Evolutionary conservation across 345 rosid species (phyloP).

Genomic region (Gossypium anomalum): DNA sequence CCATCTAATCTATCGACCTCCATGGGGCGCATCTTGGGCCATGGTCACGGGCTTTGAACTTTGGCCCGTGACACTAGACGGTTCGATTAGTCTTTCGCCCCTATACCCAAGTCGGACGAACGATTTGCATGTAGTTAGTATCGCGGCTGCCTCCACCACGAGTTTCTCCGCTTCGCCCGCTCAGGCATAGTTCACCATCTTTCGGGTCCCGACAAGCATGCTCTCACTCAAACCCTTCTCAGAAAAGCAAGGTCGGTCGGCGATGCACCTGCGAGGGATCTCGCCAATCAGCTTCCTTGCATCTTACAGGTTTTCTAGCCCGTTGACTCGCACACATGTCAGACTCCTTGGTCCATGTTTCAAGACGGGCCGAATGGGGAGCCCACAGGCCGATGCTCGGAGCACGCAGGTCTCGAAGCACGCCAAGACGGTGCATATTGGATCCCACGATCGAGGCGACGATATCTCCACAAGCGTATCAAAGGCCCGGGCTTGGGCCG

Average conservation of each 20-base stretch:
- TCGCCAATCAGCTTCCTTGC: background rate
- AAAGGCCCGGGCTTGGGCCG: background rate
- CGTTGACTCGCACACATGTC: slow-evolving; percentile 46
- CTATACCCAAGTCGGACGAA: slow-evolving; percentile 37
- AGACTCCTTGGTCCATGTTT: slow-evolving; percentile 63
- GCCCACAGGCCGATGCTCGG: background rate
- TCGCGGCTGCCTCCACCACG: slow-evolving; percentile 25
- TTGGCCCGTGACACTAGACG: too few relatives aligned
- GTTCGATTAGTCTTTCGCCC: slow-evolving; percentile 45
- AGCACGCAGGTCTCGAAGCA: background rate
- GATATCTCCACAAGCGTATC: background rate
- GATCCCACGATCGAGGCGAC: background rate
- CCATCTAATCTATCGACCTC: too few relatives aligned
- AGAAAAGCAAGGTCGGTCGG: background rate
- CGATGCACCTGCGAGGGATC: background rate
- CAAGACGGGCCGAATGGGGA: slow-evolving; percentile 52
- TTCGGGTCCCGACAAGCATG: background rate
- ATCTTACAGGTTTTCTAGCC: background rate
- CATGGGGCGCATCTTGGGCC: too few relatives aligned
- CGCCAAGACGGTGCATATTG: background rate
- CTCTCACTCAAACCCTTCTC: background rate
- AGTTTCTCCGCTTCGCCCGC: too few relatives aligned
- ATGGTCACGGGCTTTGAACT: too few relatives aligned
- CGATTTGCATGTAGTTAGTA: slow-evolving; percentile 30
- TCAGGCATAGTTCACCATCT: background rate